Evolutionary conservation across 331 rosid genomes (phyloP).

Genomic region (Erythrophleum ivorense): DNA sequence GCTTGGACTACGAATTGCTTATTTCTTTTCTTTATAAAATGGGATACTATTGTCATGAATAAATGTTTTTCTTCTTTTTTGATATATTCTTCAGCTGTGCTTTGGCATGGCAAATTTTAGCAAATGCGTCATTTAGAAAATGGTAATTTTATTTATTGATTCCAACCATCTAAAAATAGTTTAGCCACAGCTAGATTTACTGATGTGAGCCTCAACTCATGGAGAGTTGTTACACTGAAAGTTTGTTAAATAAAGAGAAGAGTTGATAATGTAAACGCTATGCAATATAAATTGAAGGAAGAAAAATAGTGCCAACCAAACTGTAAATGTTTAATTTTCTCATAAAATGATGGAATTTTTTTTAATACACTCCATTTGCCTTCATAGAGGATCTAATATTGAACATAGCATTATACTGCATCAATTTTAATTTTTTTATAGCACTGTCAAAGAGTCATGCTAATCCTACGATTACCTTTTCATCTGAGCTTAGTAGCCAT

Average conservation of each 20-base stretch:
- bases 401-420: not conserved
- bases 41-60: not conserved
- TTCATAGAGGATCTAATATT: not conserved
- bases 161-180: not conserved
- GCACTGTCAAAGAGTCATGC: not conserved
- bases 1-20: not conserved
- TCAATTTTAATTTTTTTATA: not conserved
- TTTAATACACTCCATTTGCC: not conserved
- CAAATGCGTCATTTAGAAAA: not conserved
- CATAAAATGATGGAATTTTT: not conserved
- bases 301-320: not conserved
- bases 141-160: not conserved
- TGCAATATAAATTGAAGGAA: not conserved
- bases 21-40: not conserved
- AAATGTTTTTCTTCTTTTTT: not conserved
- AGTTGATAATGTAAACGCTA: not conserved
- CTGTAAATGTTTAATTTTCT: not conserved
- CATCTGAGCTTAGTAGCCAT: not conserved
- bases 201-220: not conserved
- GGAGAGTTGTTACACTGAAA: not conserved
- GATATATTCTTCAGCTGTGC: not conserved
- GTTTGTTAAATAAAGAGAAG: not conserved
- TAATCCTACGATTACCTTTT: not conserved
- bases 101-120: not conserved
- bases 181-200: not conserved